A percentile compares a stretch with the other conserved stretches of the same genome.
phyloP scores from a whole-genome alignment of 2,329 filamentous ascomycete genomes.

The Ceratocystis harringtonii region DNA sequence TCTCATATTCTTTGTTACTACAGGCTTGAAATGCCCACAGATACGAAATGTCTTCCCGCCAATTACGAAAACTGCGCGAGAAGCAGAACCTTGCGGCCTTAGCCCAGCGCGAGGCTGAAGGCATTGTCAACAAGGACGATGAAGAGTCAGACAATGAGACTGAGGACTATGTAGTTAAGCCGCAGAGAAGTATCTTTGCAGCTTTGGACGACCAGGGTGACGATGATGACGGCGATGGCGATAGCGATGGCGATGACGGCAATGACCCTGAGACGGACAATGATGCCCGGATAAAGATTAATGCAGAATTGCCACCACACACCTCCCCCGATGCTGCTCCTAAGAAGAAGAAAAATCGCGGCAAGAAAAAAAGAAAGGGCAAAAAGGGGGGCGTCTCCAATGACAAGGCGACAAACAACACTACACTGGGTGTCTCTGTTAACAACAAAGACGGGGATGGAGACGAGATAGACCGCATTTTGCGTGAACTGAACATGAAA shows the following conservation, averaged over 20 bases:
- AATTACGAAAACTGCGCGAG: constrained; percentile 38
- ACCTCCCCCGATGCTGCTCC: constrained; percentile 18
- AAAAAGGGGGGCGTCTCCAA: constrained; percentile 27
- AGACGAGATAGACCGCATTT: constrained; percentile 42
- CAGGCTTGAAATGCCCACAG: neutral
- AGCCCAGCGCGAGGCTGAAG: constrained; percentile 17
- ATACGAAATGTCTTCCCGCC: constrained; percentile 34
- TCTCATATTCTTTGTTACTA: neutral
- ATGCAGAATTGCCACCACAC: neutral
- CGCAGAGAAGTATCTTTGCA: constrained; percentile 35
- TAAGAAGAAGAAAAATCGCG: constrained; percentile 29
- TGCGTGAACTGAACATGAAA: constrained; percentile 29
- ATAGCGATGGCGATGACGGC: constrained; percentile 21
- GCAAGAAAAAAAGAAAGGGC: constrained; percentile 26
- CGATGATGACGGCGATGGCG: constrained; percentile 27
- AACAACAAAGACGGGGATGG: constrained; percentile 21
- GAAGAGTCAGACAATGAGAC: constrained; percentile 23
- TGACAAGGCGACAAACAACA: constrained; percentile 20
- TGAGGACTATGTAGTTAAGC: constrained; percentile 23
- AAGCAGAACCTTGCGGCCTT: constrained; percentile 31
- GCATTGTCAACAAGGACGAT: constrained; percentile 23
- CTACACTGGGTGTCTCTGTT: neutral
- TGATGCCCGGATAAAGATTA: constrained; percentile 18
- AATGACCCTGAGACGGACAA: constrained; percentile 11
- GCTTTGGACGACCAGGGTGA: constrained; percentile 34